Conservation (phyloP, 306 rosid species). For the Coriaria nepalensis region DNA sequence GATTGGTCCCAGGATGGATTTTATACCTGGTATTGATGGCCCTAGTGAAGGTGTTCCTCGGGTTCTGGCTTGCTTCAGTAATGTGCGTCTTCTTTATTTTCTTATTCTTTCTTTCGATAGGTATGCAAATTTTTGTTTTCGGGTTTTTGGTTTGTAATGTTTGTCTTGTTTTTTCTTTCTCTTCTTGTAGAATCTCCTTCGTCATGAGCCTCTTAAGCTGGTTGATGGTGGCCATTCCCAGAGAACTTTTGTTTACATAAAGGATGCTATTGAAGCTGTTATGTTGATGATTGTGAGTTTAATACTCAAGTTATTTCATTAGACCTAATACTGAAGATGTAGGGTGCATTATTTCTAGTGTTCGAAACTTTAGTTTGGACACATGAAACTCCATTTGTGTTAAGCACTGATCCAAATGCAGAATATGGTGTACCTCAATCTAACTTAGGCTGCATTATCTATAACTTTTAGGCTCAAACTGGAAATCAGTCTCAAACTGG, state of each 20-base stretch:
- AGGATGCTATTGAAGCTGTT: slow-evolving; percentile 90
- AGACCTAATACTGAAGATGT: neutral
- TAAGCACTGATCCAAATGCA: too few relatives aligned
- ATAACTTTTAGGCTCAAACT: too few relatives aligned
- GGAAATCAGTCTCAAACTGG: too few relatives aligned
- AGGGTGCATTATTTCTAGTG: too few relatives aligned
- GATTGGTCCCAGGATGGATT: slow-evolving; percentile 94
- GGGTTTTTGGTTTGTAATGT: neutral
- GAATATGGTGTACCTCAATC: too few relatives aligned
- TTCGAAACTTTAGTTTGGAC: too few relatives aligned
- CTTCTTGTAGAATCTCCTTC: slow-evolving; percentile 58
- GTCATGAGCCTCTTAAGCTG: slow-evolving; percentile 77
- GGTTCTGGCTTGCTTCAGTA: slow-evolving; percentile 84
- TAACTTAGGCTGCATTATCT: too few relatives aligned
- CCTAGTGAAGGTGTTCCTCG: slow-evolving; percentile 92
- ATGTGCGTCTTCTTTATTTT: slow-evolving; percentile 22
- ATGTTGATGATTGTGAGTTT: slow-evolving; percentile 64
- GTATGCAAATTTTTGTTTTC: too few relatives aligned
- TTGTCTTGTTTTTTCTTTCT: slow-evolving; percentile 1
- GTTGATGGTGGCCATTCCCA: slow-evolving; percentile 87
- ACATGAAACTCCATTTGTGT: too few relatives aligned
- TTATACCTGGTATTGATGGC: slow-evolving; percentile 83
- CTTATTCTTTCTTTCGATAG: too few relatives aligned
- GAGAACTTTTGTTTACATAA: slow-evolving; percentile 77
- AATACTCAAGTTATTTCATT: neutral